Evolutionary conservation across 2,329 filamentous ascomycete genomes (phyloP), one percentile per base, ranked within the genome.

Genomic region (Nemania sp.): DNA sequence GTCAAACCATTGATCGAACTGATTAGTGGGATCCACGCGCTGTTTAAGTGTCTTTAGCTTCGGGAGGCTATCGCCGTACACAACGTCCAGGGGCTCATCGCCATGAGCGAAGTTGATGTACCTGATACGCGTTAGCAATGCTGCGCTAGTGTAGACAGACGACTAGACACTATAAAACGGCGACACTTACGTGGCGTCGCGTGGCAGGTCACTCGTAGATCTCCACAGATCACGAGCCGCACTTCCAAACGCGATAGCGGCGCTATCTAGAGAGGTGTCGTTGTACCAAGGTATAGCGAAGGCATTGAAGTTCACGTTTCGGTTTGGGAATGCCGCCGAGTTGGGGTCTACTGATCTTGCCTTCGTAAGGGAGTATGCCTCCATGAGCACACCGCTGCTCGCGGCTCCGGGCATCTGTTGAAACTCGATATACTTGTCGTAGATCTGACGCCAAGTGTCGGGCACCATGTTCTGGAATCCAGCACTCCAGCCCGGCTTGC

Each of bases 381-480:
- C 48, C 12, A 59, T 37, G n/a, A 57, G 45, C 17, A 57, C 45
- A 4, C 33, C 47, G 17, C 41, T 51, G 3, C 26, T 55, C 15
- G 42, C 19, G 6, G 48, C 46, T 8, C 46, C 50, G 22, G 52
- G 28, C 6, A 47, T 23, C 30, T 52, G 24, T 49, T 48, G 49
- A 34, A 60, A 56, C 14, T 19, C 41, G 26, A 37, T 33, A 22
- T 50, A 58, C 8, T 42, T 34, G 28, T 59, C 36, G 30, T 44
- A 58, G 11, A 56, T 47, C 6, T 44, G 36, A n/a, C 39, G 49
- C 52, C 59, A 61, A 3, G 56, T 49, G 6, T 30, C 28, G 6
- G 56, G 49, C 20, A 49, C 31, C 41, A 61, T 34, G 17, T 41
- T 2, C 23, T 49, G 46, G 20, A 60, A 48, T 2, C 52, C 52